A percentile compares a stretch with the other conserved stretches of the same genome.
Conservation (phyloP, 2,329 filamentous ascomycete species). For the Penicillium sp. region DNA sequence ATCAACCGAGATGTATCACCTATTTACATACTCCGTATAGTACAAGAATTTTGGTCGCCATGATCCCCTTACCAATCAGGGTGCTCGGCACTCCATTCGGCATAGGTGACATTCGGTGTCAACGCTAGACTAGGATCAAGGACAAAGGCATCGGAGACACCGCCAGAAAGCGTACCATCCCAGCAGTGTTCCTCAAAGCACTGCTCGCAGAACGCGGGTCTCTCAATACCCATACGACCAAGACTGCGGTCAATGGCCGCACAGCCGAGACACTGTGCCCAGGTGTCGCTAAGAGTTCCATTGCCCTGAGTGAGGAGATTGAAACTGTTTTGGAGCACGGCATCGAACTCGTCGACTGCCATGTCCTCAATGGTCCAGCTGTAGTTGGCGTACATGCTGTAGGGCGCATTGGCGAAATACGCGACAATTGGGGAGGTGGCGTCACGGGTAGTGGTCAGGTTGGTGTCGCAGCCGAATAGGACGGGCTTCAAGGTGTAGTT, state of each 20-base stretch:
- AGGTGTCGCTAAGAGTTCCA: conserved; percentile 18
- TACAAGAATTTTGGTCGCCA: too few relatives aligned
- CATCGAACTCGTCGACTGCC: background rate
- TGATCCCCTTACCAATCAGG: too few relatives aligned
- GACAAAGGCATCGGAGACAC: background rate
- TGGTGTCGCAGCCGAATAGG: conserved; percentile 22
- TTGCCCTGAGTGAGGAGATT: conserved; percentile 21
- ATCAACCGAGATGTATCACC: too few relatives aligned
- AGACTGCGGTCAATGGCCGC: conserved; percentile 22
- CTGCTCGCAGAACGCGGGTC: conserved; percentile 17
- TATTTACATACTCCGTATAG: too few relatives aligned
- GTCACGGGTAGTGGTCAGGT: conserved; percentile 16
- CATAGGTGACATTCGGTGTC: background rate
- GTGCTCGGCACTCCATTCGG: background rate
- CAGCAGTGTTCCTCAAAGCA: conserved; percentile 22
- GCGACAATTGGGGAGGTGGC: conserved; percentile 18
- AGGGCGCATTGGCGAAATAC: conserved; percentile 22
- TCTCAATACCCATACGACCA: conserved; percentile 16
- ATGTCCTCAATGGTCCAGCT: background rate
- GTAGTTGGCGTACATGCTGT: conserved; percentile 18
- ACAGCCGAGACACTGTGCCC: conserved; percentile 20
- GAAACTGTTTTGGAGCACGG: conserved; percentile 14
- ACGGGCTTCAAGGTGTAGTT: conserved; percentile 17
- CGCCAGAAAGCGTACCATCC: conserved; percentile 17
- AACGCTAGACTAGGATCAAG: background rate